A percentile compares a stretch with the other conserved stretches of the same genome.
These are phyloP conservation scores for Xylaria acuta DNA, from an alignment of 495 filamentous ascomycete species.

Conservation along the genomic window DNA sequence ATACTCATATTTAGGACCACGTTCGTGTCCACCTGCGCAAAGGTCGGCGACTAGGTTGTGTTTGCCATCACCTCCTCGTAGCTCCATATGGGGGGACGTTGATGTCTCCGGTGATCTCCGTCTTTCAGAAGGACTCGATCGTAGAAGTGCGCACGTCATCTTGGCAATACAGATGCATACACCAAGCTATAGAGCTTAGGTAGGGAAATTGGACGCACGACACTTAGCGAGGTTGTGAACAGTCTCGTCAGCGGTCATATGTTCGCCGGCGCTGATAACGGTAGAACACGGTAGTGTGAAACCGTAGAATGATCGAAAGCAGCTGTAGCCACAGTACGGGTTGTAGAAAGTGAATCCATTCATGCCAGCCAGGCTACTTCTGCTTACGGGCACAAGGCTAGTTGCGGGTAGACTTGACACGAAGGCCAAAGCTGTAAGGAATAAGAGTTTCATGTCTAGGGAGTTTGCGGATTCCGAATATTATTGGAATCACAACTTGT, in stretches of 20 bases:
- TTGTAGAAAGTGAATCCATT: slow-evolving; percentile 13
- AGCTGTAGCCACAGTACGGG: slow-evolving; percentile 8
- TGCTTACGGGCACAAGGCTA: not conserved
- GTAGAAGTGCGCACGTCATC: not conserved
- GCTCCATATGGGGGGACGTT: not conserved
- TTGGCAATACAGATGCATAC: not conserved
- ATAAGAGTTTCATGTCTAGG: not conserved
- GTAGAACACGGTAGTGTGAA: not conserved
- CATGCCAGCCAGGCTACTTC: not conserved
- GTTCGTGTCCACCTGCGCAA: not conserved
- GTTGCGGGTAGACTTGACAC: not conserved
- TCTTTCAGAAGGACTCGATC: not conserved
- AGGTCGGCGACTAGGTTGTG: not conserved
- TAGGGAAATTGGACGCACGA: not conserved
- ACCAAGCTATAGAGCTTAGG: slow-evolving; percentile 4
- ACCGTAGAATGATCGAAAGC: slow-evolving; percentile 3
- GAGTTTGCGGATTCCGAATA: not conserved
- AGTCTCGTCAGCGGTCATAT: not conserved
- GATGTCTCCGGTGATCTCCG: not conserved
- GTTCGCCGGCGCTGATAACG: not conserved
- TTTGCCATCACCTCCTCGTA: not conserved
- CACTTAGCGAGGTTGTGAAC: not conserved
- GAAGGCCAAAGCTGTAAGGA: not conserved
- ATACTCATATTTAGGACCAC: not conserved
- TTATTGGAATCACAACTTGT: not conserved